Percentiles rank a stretch among this genome's conserved stretches.
Conservation (phyloP, 2,329 filamentous ascomycete species). For the Berkeleyomyces rouxiae region DNA sequence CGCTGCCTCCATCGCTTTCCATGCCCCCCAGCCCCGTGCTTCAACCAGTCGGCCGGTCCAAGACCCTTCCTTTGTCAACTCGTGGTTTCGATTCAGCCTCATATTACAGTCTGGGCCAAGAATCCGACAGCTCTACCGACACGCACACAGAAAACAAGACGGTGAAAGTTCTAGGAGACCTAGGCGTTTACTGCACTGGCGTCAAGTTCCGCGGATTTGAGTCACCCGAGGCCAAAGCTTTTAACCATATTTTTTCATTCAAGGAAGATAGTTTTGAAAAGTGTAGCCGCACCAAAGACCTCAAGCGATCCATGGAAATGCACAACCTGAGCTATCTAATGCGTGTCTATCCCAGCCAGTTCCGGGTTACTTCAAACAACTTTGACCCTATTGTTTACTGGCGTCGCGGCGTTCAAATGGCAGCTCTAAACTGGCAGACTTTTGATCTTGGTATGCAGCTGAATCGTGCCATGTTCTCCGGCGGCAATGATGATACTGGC, state of each 20-base stretch:
- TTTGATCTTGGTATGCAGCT: conserved; percentile 92
- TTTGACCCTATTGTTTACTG: conserved; percentile 90
- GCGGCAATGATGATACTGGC: conserved; percentile 68
- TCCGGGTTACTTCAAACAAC: conserved; percentile 74
- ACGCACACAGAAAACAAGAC: conserved; percentile 61
- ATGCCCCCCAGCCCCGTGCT: conserved; percentile 38
- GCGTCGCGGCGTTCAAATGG: conserved; percentile 95
- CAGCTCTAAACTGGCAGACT: conserved; percentile 94
- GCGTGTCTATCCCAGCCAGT: conserved; percentile 78
- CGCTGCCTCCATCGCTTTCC: conserved; percentile 31
- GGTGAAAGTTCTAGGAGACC: conserved; percentile 60
- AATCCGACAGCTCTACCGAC: conserved; percentile 45
- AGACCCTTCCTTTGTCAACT: not conserved
- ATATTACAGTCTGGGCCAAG: conserved; percentile 56
- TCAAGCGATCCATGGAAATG: conserved; percentile 62
- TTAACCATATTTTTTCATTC: conserved; percentile 92
- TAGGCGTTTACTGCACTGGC: conserved; percentile 60
- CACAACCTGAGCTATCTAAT: conserved; percentile 89
- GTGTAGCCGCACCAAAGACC: conserved; percentile 57
- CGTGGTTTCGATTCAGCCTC: not conserved
- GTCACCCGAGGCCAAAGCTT: conserved; percentile 60
- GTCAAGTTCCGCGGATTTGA: conserved; percentile 76
- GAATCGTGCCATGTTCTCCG: conserved; percentile 95
- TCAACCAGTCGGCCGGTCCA: conserved; percentile 21
- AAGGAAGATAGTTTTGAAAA: conserved; percentile 77